A percentile compares a stretch with the other conserved stretches of the same genome.
Evolutionary conservation across 2,329 filamentous ascomycete genomes (phyloP).

Genomic region (Colletotrichum sp.): DNA sequence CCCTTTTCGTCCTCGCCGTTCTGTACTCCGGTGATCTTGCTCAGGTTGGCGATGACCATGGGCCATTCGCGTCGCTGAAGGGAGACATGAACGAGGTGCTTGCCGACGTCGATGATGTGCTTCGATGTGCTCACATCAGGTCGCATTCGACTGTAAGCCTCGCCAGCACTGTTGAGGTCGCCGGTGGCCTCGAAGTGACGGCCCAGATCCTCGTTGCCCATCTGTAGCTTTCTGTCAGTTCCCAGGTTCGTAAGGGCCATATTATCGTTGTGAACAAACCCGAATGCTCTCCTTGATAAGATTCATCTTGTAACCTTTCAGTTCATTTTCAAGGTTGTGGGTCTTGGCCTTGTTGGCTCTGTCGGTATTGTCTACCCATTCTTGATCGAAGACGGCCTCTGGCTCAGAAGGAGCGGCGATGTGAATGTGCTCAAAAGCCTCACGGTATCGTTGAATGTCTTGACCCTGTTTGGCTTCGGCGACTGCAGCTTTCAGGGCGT

Average conservation of each 20-base stretch:
- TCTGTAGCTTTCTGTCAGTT: conserved; percentile 57
- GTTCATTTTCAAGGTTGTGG: conserved; percentile 78
- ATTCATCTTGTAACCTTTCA: conserved; percentile 96
- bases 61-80: conserved; percentile 82
- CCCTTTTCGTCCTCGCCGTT: conserved; percentile 51
- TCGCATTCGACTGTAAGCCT: conserved; percentile 85
- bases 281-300: conserved; percentile 96
- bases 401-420: conserved; percentile 69
- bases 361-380: conserved; percentile 77
- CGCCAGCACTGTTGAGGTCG: conserved; percentile 73
- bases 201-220: conserved; percentile 93
- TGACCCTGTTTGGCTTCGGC: conserved; percentile 76
- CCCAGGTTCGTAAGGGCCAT: neutral
- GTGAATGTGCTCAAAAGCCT: conserved; percentile 69
- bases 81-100: conserved; percentile 77
- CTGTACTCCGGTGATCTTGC: conserved; percentile 66
- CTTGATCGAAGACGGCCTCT: conserved; percentile 69
- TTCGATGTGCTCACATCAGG: conserved; percentile 85
- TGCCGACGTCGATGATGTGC: conserved; percentile 83
- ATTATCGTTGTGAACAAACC: conserved; percentile 52
- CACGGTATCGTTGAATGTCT: conserved; percentile 75
- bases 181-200: conserved; percentile 82
- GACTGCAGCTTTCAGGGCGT: conserved; percentile 82
- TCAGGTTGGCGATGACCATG: conserved; percentile 62
- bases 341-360: conserved; percentile 73